Conservation (phyloP, 345 rosid genomes). For the Hevea brasiliensis region DNA sequence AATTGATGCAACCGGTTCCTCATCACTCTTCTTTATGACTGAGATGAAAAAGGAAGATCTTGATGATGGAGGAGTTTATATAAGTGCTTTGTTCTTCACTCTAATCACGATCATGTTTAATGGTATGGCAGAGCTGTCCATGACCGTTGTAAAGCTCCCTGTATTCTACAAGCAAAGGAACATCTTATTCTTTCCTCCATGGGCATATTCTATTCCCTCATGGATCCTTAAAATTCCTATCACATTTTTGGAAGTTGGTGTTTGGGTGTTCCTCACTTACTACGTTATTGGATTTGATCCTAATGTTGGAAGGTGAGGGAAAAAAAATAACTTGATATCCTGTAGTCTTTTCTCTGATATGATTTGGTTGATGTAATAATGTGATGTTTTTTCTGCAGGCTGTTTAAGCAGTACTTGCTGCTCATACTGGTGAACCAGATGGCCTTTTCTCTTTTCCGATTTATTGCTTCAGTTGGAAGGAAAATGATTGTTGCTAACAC, state of each 20-base stretch:
- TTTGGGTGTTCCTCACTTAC: constrained; percentile 59
- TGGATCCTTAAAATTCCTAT: constrained; percentile 77
- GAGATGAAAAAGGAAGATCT: constrained; percentile 23
- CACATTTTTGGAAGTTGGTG: constrained; percentile 58
- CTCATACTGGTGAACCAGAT: constrained; percentile 55
- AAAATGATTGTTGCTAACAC: constrained; percentile 59
- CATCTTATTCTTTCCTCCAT: constrained; percentile 64
- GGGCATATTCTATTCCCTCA: constrained; percentile 72
- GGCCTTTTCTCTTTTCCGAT: constrained; percentile 62
- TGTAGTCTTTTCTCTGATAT: neutral
- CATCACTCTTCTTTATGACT: neutral
- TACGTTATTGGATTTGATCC: constrained; percentile 78
- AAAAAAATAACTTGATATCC: neutral
- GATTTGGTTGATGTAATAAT: neutral
- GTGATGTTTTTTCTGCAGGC: constrained; percentile 32
- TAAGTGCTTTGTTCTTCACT: constrained; percentile 63
- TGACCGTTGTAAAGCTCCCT: constrained; percentile 76
- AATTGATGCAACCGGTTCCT: too few relatives aligned
- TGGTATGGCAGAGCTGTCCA: constrained; percentile 65
- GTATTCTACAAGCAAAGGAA: constrained; percentile 81
- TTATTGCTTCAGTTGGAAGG: constrained; percentile 59
- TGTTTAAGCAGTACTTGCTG: constrained; percentile 58
- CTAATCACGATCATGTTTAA: constrained; percentile 57
- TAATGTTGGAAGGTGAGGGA: constrained; percentile 51
- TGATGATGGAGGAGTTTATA: constrained; percentile 48